Conservation (phyloP, 2,329 filamentous ascomycete species). For the Lachnum nothofagi region DNA sequence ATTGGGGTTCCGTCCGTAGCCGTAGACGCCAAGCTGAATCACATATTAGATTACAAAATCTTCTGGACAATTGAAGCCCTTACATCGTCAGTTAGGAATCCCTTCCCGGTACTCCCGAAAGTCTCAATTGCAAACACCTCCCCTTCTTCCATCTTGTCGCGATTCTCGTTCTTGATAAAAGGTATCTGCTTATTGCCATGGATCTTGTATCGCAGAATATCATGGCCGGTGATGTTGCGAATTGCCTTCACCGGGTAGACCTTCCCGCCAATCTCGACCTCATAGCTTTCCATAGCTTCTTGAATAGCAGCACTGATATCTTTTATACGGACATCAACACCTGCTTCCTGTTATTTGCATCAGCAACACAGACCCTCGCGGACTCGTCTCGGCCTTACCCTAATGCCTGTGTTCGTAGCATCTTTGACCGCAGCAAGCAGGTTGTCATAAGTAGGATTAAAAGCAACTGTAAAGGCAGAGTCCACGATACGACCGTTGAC, state of each 20-base stretch:
- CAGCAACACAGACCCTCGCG: no score
- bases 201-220: conserved; percentile 82
- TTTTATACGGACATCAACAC: conserved; percentile 83
- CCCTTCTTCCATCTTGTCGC: conserved; percentile 96
- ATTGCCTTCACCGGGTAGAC: conserved; percentile 51
- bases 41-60: conserved; percentile 12
- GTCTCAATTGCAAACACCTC: conserved; percentile 95
- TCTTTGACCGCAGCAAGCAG: conserved; percentile 62
- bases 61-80: conserved; percentile 28
- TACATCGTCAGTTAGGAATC: conserved; percentile 80
- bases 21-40: conserved; percentile 67
- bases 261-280: conserved; percentile 49
- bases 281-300: conserved; percentile 58
- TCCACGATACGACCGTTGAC: conserved; percentile 68
- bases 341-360: no score
- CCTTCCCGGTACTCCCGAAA: conserved; percentile 88
- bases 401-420: conserved; percentile 70
- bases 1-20: no score
- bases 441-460: conserved; percentile 64
- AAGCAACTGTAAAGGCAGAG: conserved; percentile 65
- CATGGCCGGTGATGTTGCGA: conserved; percentile 62
- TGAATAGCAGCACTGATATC: conserved; percentile 55
- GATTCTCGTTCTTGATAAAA: conserved; percentile 81
- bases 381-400: no score
- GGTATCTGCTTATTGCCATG: conserved; percentile 91